Conservation (phyloP, 2,329 filamentous ascomycete species). For the Parafenestella ontariensis region DNA sequence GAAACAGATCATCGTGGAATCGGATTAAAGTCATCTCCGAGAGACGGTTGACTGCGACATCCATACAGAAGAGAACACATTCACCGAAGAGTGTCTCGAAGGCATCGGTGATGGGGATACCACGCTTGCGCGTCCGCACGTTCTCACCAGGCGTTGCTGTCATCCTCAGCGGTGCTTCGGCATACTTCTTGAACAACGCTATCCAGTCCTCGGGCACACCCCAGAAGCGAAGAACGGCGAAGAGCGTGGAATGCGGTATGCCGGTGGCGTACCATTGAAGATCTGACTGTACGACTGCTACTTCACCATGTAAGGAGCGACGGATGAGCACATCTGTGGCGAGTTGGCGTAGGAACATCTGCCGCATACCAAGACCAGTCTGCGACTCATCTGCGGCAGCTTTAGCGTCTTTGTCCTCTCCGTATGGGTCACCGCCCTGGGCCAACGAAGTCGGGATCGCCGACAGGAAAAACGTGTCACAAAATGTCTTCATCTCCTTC, state of each 20-base stretch:
- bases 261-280: constrained; percentile 52
- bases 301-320: constrained; percentile 55
- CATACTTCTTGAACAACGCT: constrained; percentile 41
- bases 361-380: constrained; percentile 53
- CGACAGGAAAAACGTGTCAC: constrained; percentile 61
- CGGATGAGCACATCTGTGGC: constrained; percentile 63
- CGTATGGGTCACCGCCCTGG: constrained; percentile 26
- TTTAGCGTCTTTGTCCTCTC: constrained; percentile 51
- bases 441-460: constrained; percentile 54
- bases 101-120: constrained; percentile 66
- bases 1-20: constrained; percentile 71
- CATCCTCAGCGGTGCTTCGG: constrained; percentile 67
- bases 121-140: constrained; percentile 59
- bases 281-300: constrained; percentile 64
- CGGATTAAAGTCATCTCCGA: constrained; percentile 64
- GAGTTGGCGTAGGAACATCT: constrained; percentile 64
- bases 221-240: constrained; percentile 35
- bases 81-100: constrained; percentile 68
- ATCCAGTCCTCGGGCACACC: constrained; percentile 35
- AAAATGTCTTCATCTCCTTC: constrained; percentile 13
- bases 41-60: constrained; percentile 68
- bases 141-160: constrained; percentile 57
- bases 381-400: constrained; percentile 49
- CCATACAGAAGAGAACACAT: constrained; percentile 67
- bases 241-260: constrained; percentile 36